Conservation (phyloP, 192 early-diverging fungal species). For the Obelidium mucronatum region DNA sequence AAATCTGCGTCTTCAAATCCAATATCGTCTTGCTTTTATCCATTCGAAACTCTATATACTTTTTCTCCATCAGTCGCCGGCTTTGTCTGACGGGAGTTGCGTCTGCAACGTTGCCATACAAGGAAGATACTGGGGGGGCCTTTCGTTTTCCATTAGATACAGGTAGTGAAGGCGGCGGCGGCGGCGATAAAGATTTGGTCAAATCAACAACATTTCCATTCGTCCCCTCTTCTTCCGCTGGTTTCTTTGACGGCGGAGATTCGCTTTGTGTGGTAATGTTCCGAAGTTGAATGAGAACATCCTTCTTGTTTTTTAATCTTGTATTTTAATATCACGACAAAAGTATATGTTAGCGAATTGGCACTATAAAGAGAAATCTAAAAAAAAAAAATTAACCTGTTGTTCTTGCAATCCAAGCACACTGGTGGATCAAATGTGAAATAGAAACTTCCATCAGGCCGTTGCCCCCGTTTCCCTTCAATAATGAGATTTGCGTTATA, state of each 20-base stretch:
- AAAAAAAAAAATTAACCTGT: too few relatives aligned
- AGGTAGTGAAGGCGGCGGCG: too few relatives aligned
- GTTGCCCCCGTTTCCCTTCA: background rate
- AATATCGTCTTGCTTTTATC: constrained; percentile 22
- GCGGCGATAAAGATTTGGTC: background rate
- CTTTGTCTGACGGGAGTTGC: constrained; percentile 11
- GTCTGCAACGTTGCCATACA: background rate
- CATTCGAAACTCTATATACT: constrained; percentile 4
- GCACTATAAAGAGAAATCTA: too few relatives aligned
- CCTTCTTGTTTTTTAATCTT: constrained; percentile 7
- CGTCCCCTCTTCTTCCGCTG: background rate
- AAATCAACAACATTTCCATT: background rate
- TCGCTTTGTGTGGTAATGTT: background rate
- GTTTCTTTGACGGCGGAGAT: background rate
- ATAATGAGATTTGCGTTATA: constrained; percentile 25
- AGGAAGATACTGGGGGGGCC: background rate
- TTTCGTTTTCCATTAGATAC: background rate
- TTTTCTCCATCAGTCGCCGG: constrained; percentile 17
- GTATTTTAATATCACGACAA: too few relatives aligned
- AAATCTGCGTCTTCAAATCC: constrained; percentile 31
- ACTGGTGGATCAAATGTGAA: background rate
- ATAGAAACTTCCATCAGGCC: background rate
- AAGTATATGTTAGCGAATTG: too few relatives aligned
- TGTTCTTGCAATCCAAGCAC: constrained; percentile 6
- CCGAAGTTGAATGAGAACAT: constrained; percentile 4